Evolutionary conservation across 1,284 basidiomycete genomes (phyloP), one percentile per base, ranked within the genome.

Genomic region (Ustilago nuda): DNA sequence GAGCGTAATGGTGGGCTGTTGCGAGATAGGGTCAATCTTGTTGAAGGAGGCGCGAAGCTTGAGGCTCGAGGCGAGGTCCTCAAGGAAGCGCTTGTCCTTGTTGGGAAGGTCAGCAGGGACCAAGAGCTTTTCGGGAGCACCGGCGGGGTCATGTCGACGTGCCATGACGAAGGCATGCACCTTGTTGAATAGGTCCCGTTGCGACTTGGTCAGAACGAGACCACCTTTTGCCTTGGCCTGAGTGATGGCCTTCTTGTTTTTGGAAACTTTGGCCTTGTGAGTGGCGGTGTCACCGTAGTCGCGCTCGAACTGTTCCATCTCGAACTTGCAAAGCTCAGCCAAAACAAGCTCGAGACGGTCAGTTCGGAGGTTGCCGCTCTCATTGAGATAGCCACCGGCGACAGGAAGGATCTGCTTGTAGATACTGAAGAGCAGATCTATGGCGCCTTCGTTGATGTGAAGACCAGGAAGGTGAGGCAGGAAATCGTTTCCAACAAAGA

Each of bases 401-500:
- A 88, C 88, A 8, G 95, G 95, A 23, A 99, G 86, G 19, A 95
- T 90, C 84, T 91, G 91, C 89, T 97, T 98, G 88, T 99, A 99
- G 54, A 98, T 93, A 19, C 93, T 92, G 86, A 98, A 99, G 68
- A 99, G 88, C 71, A 90, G 90, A 87, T 97, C 94, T 77, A 99
- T 87, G 4, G 94, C 96, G 81, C 98, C 97, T 87, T 98, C 94
- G 84, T 98, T 95, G 86, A 99, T 99, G 85, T 99, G 97, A 46
- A 99, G 86, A 85, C 97, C 95, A 7, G 96, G 97, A 59, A 99
- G 87, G 87, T 99, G 94, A 8, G 96, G 96, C 78, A 99, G 87
- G 87, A 98, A 98, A 88, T 98, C 95, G 86, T 98, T 99, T 37
- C 95, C 96, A 59, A 98, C 92, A 82, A 99, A 98, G 55, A 98